A percentile compares a stretch with the other conserved stretches of the same genome.
Evolutionary conservation across 768 basidiomycete genomes (phyloP).

Genomic region (Leccinum longicurvipes): DNA sequence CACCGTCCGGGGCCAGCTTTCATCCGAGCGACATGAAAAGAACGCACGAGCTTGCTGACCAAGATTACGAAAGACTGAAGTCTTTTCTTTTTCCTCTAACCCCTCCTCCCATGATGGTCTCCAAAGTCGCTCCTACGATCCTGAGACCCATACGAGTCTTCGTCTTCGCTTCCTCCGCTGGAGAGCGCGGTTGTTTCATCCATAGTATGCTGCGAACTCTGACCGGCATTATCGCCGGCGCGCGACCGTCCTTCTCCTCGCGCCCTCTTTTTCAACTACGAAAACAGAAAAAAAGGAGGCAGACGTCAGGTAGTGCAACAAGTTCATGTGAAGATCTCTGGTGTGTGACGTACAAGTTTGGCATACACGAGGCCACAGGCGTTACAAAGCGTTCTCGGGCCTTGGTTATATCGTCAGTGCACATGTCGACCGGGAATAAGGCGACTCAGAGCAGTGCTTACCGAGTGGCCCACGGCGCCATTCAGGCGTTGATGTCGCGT

Average conservation of each 20-base stretch:
- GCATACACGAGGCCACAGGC: constrained; percentile 86
- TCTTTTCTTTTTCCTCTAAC: neutral
- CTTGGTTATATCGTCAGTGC: constrained; percentile 38
- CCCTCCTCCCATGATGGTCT: constrained; percentile 35
- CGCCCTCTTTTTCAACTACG: constrained; percentile 33
- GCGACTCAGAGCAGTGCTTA: constrained; percentile 35
- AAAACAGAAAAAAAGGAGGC: constrained; percentile 7
- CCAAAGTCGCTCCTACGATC: constrained; percentile 34
- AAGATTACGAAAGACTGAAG: constrained; percentile 22
- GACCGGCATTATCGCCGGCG: constrained; percentile 23
- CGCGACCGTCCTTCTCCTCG: constrained; percentile 32
- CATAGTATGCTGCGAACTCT: constrained; percentile 27
- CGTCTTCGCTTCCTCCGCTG: constrained; percentile 34
- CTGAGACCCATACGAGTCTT: constrained; percentile 34
- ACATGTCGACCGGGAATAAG: constrained; percentile 21
- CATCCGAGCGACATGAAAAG: constrained; percentile 19
- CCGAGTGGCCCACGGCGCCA: constrained; percentile 84
- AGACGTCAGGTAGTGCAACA: constrained; percentile 20
- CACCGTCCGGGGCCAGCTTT: constrained; percentile 10
- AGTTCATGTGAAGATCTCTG: constrained; percentile 19
- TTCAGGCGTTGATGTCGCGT: constrained; percentile 82
- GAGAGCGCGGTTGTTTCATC: constrained; percentile 26
- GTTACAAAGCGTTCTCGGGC: constrained; percentile 81
- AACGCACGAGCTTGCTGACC: constrained; percentile 13
- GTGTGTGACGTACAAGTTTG: constrained; percentile 63